Evolutionary conservation across 2,329 filamentous ascomycete species (phyloP), one percentile per base, ranked within the genome.

Genomic region (Rhynchosporium secalis): DNA sequence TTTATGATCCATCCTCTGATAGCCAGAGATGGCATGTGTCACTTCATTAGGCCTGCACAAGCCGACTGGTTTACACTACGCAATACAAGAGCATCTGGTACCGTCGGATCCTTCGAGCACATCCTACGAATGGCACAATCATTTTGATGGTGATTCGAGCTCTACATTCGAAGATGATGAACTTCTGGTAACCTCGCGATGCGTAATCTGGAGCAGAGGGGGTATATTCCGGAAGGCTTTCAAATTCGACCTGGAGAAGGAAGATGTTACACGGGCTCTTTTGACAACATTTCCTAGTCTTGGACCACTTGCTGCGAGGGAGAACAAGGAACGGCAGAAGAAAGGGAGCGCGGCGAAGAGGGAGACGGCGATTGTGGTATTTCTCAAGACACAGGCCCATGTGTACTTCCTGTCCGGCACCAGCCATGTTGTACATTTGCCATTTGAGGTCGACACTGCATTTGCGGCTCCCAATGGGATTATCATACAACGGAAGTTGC

Each of bases 321-420:
- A 64, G 28, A 66, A 58, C 40, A 69, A 63, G 49, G 58, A 52
- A 47, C 61, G 54, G 49, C 61, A 64, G 57, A 65, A 69, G 59
- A 78, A 62, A 72, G 74, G 33, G 65, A 60, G 54, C 10, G 38
- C 55, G 15, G 65, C 56, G 12, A 58, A 64, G 10, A 71, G 65
- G 57, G 83, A 84, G 47, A 83, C 88, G 71, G 92, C 94, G 4
- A 78, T 99, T 65, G 91, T 98, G 7, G 90, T 99, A 56, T 90
- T 98, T 69, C 84, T 99, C 68, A 93, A 91, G 76, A 93, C 91
- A 0, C 94, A 98, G 73, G 92, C 91, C 28, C 94, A 98, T 73
- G 86, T 99, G 67, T 96, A 93, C 79, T 97, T 96, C 74, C 83
- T 98, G 43, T 86, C 90, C 1, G 94, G 94, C 26, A 88, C 91